Evolutionary conservation across 1,284 basidiomycete genomes (phyloP).

Genomic region (Tylopilus sp.): DNA sequence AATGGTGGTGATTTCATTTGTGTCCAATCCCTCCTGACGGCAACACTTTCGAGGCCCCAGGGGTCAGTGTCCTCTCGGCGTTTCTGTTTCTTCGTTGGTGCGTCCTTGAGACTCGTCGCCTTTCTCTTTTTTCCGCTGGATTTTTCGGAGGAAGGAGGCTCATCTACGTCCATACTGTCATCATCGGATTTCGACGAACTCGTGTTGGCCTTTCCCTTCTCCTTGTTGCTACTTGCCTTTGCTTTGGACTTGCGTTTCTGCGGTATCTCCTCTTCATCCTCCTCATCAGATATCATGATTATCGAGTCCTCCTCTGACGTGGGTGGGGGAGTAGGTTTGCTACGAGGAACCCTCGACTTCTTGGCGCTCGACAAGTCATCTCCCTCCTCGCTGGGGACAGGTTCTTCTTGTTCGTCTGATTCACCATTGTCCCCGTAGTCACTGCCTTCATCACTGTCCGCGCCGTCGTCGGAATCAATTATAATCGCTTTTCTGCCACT

Average conservation of each 20-base stretch:
- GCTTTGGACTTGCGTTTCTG: conserved; percentile 29
- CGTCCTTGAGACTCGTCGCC: conserved; percentile 40
- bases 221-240: conserved; percentile 29
- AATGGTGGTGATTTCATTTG: conserved; percentile 79
- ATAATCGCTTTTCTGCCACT: conserved; percentile 38
- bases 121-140: conserved; percentile 53
- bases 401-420: conserved; percentile 16
- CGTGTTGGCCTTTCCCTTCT: conserved; percentile 23
- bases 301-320: conserved; percentile 27
- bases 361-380: conserved; percentile 23
- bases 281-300: conserved; percentile 32
- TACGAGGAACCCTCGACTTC: conserved; percentile 15
- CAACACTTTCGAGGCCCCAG: conserved; percentile 69
- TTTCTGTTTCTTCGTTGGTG: conserved; percentile 60
- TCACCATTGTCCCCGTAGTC: conserved; percentile 21
- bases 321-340: conserved; percentile 32
- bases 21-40: conserved; percentile 72
- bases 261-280: conserved; percentile 28
- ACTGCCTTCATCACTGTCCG: conserved; percentile 18
- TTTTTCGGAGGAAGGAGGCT: conserved; percentile 37
- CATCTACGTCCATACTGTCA: conserved; percentile 57
- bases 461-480: conserved; percentile 45
- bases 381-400: conserved; percentile 23
- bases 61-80: conserved; percentile 68
- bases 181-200: conserved; percentile 31